phyloP scores from a whole-genome alignment of 2,329 filamentous ascomycete species.

The Scytalidium lignicola region DNA sequence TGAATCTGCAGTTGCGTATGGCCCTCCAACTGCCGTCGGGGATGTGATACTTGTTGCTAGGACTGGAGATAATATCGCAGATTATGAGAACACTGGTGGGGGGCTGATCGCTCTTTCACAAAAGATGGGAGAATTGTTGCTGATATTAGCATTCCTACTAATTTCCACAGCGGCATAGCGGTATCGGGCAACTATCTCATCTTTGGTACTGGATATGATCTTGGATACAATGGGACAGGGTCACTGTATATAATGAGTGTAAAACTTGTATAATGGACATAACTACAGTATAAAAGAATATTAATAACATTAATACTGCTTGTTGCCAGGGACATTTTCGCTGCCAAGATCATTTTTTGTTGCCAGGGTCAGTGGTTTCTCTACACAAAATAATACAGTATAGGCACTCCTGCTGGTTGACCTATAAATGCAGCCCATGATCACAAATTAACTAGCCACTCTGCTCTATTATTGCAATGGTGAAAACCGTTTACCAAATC shows the following conservation, averaged over 20 bases:
- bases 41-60: constrained; percentile 7
- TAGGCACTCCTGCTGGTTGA: too few relatives aligned
- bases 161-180: constrained; percentile 7
- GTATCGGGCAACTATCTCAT: constrained; percentile 2
- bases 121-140: constrained; percentile 1
- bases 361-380: too few relatives aligned
- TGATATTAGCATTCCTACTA: background rate
- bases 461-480: too few relatives aligned
- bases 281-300: too few relatives aligned
- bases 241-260: background rate
- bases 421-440: too few relatives aligned
- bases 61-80: constrained; percentile 4
- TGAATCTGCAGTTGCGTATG: constrained; percentile 2
- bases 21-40: constrained; percentile 6
- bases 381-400: too few relatives aligned
- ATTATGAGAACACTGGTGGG: constrained; percentile 2
- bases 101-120: constrained; percentile 4
- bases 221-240: background rate
- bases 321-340: too few relatives aligned
- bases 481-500: too few relatives aligned
- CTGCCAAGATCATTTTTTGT: too few relatives aligned
- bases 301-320: too few relatives aligned
- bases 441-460: too few relatives aligned
- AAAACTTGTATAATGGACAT: too few relatives aligned
- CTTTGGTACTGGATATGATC: constrained; percentile 9